Conservation (phyloP, 345 rosid genomes). For the Litchi chinensis region DNA sequence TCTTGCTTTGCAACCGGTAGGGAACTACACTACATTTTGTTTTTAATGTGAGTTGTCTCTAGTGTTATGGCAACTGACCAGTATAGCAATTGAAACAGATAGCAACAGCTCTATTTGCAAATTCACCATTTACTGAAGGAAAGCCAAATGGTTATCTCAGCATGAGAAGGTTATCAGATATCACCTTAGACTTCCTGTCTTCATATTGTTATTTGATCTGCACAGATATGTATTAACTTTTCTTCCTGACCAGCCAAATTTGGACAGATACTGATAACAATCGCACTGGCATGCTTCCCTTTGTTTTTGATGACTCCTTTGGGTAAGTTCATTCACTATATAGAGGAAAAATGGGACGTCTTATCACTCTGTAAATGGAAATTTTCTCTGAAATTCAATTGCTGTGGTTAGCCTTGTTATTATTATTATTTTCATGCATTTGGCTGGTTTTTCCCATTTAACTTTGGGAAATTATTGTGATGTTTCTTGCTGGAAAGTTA, state of each 20-base stretch:
- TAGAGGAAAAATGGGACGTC: constrained; percentile 1
- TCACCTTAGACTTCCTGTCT: constrained; percentile 6
- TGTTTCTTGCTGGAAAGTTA: neutral
- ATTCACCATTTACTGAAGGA: constrained; percentile 98
- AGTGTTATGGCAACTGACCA: constrained; percentile 33
- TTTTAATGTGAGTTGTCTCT: constrained; percentile 24
- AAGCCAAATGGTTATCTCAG: constrained; percentile 98
- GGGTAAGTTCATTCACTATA: constrained; percentile 61
- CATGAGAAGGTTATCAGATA: constrained; percentile 76
- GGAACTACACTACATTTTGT: constrained; percentile 30
- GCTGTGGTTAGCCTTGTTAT: neutral
- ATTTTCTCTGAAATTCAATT: neutral
- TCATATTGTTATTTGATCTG: constrained; percentile 5
- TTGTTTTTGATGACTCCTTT: constrained; percentile 88
- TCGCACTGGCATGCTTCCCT: constrained; percentile 96
- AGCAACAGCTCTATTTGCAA: constrained; percentile 97
- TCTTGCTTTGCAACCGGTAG: constrained; percentile 97
- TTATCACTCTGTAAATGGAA: constrained; percentile 8
- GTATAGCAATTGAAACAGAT: constrained; percentile 58
- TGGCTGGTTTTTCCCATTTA: neutral
- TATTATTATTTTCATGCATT: neutral
- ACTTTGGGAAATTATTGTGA: neutral
- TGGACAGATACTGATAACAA: constrained; percentile 95
- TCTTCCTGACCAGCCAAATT: constrained; percentile 70
- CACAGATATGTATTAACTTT: constrained; percentile 22